Evolutionary conservation across 352 stramenopile genomes (phyloP), one percentile per base, ranked within the genome.

Genomic region (Nothophytophthora sp.): DNA sequence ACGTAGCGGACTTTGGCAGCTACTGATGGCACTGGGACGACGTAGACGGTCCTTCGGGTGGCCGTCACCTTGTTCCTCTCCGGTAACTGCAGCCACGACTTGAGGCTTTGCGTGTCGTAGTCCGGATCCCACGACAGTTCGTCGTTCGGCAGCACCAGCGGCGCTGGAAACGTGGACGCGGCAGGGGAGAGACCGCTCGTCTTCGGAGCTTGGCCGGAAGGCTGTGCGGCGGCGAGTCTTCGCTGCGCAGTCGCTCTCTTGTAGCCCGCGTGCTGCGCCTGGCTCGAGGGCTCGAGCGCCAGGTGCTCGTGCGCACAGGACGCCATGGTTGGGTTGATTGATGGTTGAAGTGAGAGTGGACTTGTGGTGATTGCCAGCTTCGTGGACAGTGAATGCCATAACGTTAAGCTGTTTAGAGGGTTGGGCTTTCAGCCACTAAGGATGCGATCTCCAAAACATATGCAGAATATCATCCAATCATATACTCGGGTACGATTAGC

Each of bases 91-190:
- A 58, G 32, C 55, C 55, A 58, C 5, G 47, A 58, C 40, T 58
- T 57, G 27, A 63, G 33, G 18, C 55, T 63, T 40, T 63, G 55
- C 15, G 39, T 6, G 47, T 42, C 47, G 48, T 58, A 63, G 13
- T 48, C 48, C 8, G 55, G 47, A 37, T 58, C 55, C 40, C 47
- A 52, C 2, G 46, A 50, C 45, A 63, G 47, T 19, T 63, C 54
- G 38, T 63, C 54, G 18, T 18, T 39, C 19, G 54, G 54, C 11
- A 63, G 25, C 18, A 63, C 25, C 15, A 63, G 40, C 15, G 47
- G 55, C n/a, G 37, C 27, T 20, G 39, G 55, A 30, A 63, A 63
- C 13, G 39, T 39, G 16, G 40, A 63, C 6, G 29, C 20, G 5
- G 50, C 54, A 9, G 37, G 11, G n/a, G 15, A 5, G 23, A 25